Conservation (phyloP, 2,329 filamentous ascomycete species). For the Trichoderma polysporum region DNA sequence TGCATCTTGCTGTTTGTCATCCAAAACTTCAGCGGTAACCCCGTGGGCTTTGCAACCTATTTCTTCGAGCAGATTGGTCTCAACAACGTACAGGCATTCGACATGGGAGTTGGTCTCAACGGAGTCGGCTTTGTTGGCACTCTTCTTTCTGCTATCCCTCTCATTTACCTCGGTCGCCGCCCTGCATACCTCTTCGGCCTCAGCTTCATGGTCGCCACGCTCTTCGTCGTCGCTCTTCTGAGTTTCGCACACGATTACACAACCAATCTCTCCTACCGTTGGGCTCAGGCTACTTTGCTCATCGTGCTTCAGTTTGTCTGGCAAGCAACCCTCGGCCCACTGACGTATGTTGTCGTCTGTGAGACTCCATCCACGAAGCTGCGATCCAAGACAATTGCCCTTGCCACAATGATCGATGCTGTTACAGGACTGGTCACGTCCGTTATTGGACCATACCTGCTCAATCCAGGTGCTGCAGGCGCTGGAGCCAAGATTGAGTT, state of each 20-base stretch:
- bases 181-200: conserved; percentile 46
- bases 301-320: conserved; percentile 55
- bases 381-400: conserved; percentile 52
- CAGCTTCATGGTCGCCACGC: conserved; percentile 38
- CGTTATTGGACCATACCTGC: conserved; percentile 18
- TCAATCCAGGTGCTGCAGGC: conserved; percentile 15
- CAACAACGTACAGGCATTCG: conserved; percentile 22
- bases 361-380: conserved; percentile 56
- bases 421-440: conserved; percentile 14
- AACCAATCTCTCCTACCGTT: conserved; percentile 25
- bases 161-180: conserved; percentile 45
- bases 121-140: conserved; percentile 38
- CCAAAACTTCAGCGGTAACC: conserved; percentile 25
- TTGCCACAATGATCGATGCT: conserved; percentile 14
- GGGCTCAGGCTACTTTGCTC: conserved; percentile 48
- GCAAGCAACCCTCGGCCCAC: conserved; percentile 54
- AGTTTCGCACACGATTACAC: conserved; percentile 13
- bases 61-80: conserved; percentile 26
- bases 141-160: conserved; percentile 45
- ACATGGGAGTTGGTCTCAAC: conserved; percentile 23
- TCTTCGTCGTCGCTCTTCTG: conserved; percentile 44
- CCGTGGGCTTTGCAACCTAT: conserved; percentile 24
- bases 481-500: conserved; percentile 20
- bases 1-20: conserved; percentile 27
- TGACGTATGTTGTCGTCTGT: conserved; percentile 52